phyloP scores from a whole-genome alignment of 805 yeast species.

The Sugiyamaella qingdaonensis region DNA sequence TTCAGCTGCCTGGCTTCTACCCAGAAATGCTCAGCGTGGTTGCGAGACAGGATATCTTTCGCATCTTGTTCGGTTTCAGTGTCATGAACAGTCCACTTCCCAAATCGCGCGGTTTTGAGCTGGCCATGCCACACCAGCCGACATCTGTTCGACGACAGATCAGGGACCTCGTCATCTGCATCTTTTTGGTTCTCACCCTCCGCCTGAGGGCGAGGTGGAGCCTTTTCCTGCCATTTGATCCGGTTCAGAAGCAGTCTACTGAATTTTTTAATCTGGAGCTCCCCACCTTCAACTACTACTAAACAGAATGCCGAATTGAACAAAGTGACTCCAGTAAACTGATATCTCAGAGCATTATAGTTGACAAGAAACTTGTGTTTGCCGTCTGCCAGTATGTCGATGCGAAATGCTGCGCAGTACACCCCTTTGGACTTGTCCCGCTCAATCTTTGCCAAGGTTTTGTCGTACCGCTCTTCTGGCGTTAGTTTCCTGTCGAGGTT shows the following conservation, averaged over 20 bases:
- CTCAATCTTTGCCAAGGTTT: constrained; percentile 43
- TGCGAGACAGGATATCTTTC: constrained; percentile 43
- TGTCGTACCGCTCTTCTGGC: constrained; percentile 53
- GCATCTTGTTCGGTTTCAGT: constrained; percentile 51
- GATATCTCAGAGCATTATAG: constrained; percentile 71
- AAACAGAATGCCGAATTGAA: constrained; percentile 41
- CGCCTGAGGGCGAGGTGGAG: constrained; percentile 30
- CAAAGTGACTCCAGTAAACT: constrained; percentile 54
- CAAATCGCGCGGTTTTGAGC: constrained; percentile 49
- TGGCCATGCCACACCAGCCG: constrained; percentile 69
- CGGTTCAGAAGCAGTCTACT: constrained; percentile 56
- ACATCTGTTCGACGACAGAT: constrained; percentile 44
- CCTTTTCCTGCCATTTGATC: constrained; percentile 64
- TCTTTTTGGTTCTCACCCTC: constrained; percentile 14
- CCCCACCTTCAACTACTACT: constrained; percentile 73
- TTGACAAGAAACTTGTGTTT: constrained; percentile 72
- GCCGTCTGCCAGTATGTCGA: constrained; percentile 54
- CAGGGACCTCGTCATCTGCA: constrained; percentile 23
- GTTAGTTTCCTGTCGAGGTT: constrained; percentile 63
- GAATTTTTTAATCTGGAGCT: constrained; percentile 56
- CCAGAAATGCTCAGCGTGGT: constrained; percentile 60
- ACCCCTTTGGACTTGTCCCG: constrained; percentile 51
- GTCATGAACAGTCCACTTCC: constrained; percentile 63
- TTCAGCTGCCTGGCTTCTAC: constrained; percentile 31
- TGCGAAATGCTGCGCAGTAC: constrained; percentile 53